Conservation (phyloP, 495 filamentous ascomycete genomes). For the Daldinia decipiens region DNA sequence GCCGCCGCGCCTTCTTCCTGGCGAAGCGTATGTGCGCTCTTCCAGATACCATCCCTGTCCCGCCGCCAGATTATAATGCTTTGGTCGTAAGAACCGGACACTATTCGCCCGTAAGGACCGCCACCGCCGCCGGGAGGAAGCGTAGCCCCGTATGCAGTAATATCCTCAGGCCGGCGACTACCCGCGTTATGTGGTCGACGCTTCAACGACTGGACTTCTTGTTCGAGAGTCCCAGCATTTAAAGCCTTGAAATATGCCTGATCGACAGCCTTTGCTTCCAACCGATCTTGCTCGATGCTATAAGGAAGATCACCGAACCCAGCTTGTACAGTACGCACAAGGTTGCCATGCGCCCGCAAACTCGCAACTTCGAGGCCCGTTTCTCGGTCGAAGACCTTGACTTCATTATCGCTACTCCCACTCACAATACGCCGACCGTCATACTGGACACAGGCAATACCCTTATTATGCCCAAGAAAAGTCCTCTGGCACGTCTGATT, state of each 20-base stretch:
- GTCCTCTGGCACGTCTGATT: slow-evolving; percentile 79
- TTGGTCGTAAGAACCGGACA: slow-evolving; percentile 96
- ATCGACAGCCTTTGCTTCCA: slow-evolving; percentile 78
- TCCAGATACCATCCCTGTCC: slow-evolving; percentile 83
- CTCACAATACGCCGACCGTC: slow-evolving; percentile 97
- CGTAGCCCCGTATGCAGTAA: slow-evolving; percentile 80
- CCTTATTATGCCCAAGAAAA: slow-evolving; percentile 87
- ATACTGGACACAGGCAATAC: slow-evolving; percentile 97
- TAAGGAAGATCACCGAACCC: slow-evolving; percentile 90
- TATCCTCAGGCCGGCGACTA: slow-evolving; percentile 76
- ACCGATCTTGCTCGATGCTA: slow-evolving; percentile 73
- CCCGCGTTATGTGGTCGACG: slow-evolving; percentile 76
- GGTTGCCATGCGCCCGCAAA: slow-evolving; percentile 77
- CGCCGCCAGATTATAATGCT: slow-evolving; percentile 94
- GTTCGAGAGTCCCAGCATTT: slow-evolving; percentile 63
- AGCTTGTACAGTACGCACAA: slow-evolving; percentile 94
- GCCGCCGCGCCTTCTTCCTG: slow-evolving; percentile 69
- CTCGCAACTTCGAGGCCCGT: slow-evolving; percentile 89
- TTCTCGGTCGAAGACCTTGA: slow-evolving; percentile 89
- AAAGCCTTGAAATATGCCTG: slow-evolving; percentile 75
- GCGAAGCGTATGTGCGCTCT: slow-evolving; percentile 72
- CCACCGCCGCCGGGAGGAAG: slow-evolving; percentile 90
- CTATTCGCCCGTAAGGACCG: slow-evolving; percentile 84
- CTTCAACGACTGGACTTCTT: slow-evolving; percentile 51
- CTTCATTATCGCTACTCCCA: slow-evolving; percentile 93